These are phyloP conservation scores for Ogataea allantospora DNA, from an alignment of 805 yeast genomes.

Conservation along the genomic window DNA sequence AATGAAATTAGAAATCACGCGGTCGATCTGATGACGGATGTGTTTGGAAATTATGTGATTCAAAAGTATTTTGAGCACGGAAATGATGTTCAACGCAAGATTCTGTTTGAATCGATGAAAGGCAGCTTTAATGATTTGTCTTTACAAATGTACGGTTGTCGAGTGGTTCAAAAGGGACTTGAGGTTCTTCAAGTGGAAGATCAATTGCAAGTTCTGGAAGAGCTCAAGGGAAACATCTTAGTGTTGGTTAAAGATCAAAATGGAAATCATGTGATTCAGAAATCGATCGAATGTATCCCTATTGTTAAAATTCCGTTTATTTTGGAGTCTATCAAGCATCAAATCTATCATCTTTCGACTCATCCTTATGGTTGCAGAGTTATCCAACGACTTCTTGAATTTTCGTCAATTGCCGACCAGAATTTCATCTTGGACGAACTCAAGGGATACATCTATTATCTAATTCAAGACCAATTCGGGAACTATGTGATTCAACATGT, in stretches of 20 bases:
- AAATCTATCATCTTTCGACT: constrained; percentile 81
- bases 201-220: constrained; percentile 66
- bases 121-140: constrained; percentile 75
- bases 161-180: constrained; percentile 93
- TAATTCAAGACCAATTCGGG: constrained; percentile 96
- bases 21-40: constrained; percentile 86
- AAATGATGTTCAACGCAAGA: constrained; percentile 60
- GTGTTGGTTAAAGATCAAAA: constrained; percentile 90
- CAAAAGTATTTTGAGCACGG: constrained; percentile 93
- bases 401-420: constrained; percentile 65
- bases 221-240: constrained; percentile 57
- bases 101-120: constrained; percentile 66
- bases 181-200: constrained; percentile 66
- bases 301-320: constrained; percentile 68
- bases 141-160: constrained; percentile 95
- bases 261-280: constrained; percentile 97
- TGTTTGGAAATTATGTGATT: constrained; percentile 95
- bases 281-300: constrained; percentile 85
- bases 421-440: constrained; percentile 66
- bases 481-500: constrained; percentile 97
- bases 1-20: constrained; percentile 77
- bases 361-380: constrained; percentile 99
- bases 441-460: constrained; percentile 64
- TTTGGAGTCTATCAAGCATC: constrained; percentile 63
- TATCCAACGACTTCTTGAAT: constrained; percentile 86